These are phyloP conservation scores for Penicillium sp. DNA, from an alignment of 2,329 filamentous ascomycete species.

Conservation along the genomic window DNA sequence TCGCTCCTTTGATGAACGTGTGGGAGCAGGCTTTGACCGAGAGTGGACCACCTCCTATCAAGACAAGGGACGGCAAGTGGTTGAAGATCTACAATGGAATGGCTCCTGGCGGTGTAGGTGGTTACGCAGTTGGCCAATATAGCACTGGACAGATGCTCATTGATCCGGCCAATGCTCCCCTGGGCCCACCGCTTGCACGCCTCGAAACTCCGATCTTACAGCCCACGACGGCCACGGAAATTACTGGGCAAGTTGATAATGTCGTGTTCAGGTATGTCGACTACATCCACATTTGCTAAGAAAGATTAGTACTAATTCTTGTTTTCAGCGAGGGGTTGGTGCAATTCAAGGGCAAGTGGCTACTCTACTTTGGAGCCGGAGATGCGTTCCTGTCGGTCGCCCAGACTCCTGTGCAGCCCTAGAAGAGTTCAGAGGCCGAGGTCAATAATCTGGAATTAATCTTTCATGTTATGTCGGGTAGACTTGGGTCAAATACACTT, in stretches of 20 bases:
- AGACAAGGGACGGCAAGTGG: slow-evolving; percentile 1
- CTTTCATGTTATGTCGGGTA: neutral
- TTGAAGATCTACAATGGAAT: slow-evolving; percentile 3
- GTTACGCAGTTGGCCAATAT: neutral
- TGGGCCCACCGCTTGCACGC: neutral
- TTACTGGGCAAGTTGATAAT: slow-evolving; percentile 2
- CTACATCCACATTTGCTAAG: neutral
- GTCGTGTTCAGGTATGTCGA: neutral
- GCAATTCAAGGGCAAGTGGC: slow-evolving; percentile 4
- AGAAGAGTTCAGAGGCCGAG: neutral
- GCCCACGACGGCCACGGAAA: neutral
- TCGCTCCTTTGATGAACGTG: neutral
- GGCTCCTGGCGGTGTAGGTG: neutral
- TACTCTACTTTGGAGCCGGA: neutral
- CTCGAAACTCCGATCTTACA: slow-evolving; percentile 1
- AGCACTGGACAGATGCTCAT: slow-evolving; percentile 3
- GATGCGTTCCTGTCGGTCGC: slow-evolving; percentile 1
- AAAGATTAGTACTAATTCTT: neutral
- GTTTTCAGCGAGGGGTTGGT: neutral
- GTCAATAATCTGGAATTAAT: neutral
- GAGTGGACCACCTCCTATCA: neutral
- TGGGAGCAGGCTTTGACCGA: neutral
- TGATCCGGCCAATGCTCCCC: neutral
- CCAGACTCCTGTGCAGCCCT: neutral
- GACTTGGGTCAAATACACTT: neutral